Evolutionary conservation across 805 yeast genomes (phyloP).

Genomic region (Priceomyces medius): DNA sequence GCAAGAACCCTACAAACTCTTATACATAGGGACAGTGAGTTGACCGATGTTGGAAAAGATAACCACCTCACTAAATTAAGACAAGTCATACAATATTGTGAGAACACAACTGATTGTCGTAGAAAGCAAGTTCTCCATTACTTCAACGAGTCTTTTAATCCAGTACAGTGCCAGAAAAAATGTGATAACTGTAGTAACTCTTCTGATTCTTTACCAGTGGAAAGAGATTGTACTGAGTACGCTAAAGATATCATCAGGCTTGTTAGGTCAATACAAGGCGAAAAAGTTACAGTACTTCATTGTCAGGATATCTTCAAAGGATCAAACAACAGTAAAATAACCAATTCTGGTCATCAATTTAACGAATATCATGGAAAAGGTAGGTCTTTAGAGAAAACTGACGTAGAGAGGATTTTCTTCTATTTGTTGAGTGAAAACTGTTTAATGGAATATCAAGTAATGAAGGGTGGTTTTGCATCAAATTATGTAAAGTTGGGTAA

Average conservation of each 20-base stretch:
- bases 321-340: conserved; percentile 58
- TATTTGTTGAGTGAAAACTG: conserved; percentile 65
- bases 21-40: conserved; percentile 73
- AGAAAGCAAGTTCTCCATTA: conserved; percentile 85
- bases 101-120: conserved; percentile 86
- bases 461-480: conserved; percentile 76
- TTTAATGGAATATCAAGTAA: conserved; percentile 67
- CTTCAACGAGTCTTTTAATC: conserved; percentile 79
- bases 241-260: conserved; percentile 60
- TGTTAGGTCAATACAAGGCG: conserved; percentile 53
- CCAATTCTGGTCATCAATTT: conserved; percentile 59
- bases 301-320: conserved; percentile 86
- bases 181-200: conserved; percentile 81
- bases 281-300: conserved; percentile 70
- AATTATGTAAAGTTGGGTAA: conserved; percentile 69
- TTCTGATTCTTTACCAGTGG: conserved; percentile 37
- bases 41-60: conserved; percentile 63
- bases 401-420: conserved; percentile 80
- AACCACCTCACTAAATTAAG: conserved; percentile 74
- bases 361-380: conserved; percentile 73
- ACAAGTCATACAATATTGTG: conserved; percentile 89
- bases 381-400: conserved; percentile 57
- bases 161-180: conserved; percentile 59
- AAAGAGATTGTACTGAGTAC: conserved; percentile 65
- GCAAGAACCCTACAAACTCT: conserved; percentile 71